Percentiles rank a stretch among this genome's conserved stretches.
Conservation (phyloP, 1,139 yeast genomes). For the Debaryomyces robertsiae region DNA sequence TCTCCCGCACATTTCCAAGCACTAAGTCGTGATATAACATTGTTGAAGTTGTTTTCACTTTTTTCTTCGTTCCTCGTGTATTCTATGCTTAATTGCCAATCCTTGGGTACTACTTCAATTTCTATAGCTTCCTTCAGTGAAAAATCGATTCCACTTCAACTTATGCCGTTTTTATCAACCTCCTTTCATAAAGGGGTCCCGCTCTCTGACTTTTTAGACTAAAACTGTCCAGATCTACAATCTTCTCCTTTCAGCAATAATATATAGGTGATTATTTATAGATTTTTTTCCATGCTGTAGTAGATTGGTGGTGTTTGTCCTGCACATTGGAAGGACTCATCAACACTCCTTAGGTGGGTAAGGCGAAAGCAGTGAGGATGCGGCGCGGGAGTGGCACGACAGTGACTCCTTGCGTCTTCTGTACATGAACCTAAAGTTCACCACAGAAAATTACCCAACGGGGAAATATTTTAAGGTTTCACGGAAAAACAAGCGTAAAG, state of each 20-base stretch:
- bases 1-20: neutral
- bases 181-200: too few relatives aligned
- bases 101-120: too few relatives aligned
- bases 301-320: slow-evolving; percentile 2
- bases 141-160: too few relatives aligned
- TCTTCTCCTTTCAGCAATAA: too few relatives aligned
- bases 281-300: slow-evolving; percentile 5
- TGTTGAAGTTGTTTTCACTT: neutral
- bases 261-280: slow-evolving; percentile 4
- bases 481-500: too few relatives aligned
- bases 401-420: neutral
- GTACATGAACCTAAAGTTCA: neutral
- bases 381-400: neutral
- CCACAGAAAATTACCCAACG: neutral
- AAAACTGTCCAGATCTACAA: too few relatives aligned
- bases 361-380: neutral
- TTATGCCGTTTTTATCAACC: too few relatives aligned
- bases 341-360: slow-evolving; percentile 1
- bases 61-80: too few relatives aligned
- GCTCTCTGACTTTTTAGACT: too few relatives aligned
- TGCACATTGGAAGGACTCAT: neutral
- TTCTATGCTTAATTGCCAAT: too few relatives aligned
- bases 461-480: neutral
- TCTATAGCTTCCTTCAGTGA: too few relatives aligned
- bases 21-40: neutral